Evolutionary conservation across 2,329 filamentous ascomycete genomes (phyloP).

Genomic region (Fusarium sp.): DNA sequence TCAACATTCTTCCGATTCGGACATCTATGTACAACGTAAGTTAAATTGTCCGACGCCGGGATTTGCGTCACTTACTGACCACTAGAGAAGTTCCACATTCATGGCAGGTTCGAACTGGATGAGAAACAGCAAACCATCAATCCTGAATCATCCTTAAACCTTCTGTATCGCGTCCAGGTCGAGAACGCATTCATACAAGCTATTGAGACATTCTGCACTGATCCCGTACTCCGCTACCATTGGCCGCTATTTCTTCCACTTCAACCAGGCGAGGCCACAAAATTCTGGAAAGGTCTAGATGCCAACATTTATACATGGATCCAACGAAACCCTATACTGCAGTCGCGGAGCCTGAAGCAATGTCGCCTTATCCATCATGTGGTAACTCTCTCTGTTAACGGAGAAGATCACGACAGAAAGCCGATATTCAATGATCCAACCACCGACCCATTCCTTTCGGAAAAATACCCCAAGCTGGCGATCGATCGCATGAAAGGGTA

Average conservation of each 20-base stretch:
- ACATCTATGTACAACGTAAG: conserved; percentile 9
- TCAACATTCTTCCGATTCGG: conserved; percentile 23
- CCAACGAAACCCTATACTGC: conserved; percentile 2
- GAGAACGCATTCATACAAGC: not conserved
- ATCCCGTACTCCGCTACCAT: not conserved
- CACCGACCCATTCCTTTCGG: conserved; percentile 24
- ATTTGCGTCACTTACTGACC: not conserved
- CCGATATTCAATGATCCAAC: conserved; percentile 18
- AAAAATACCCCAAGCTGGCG: not conserved
- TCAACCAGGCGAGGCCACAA: not conserved
- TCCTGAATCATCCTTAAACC: not conserved
- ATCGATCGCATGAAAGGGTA: conserved; percentile 1
- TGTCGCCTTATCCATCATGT: conserved; percentile 13
- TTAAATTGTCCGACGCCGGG: not conserved
- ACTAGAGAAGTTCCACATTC: conserved; percentile 25
- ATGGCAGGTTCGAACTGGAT: conserved; percentile 17
- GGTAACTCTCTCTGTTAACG: not conserved
- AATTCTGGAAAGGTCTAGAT: conserved; percentile 19
- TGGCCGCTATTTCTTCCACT: conserved; percentile 16
- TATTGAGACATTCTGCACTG: conserved; percentile 25
- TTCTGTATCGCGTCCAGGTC: not conserved
- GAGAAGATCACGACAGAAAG: not conserved
- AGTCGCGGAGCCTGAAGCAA: not conserved
- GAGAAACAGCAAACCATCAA: conserved; percentile 6
- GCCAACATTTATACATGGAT: not conserved